Evolutionary conservation across 2,329 filamentous ascomycete species (phyloP), one percentile per base, ranked within the genome.

Genomic region (Cryphonectria parasitica): DNA sequence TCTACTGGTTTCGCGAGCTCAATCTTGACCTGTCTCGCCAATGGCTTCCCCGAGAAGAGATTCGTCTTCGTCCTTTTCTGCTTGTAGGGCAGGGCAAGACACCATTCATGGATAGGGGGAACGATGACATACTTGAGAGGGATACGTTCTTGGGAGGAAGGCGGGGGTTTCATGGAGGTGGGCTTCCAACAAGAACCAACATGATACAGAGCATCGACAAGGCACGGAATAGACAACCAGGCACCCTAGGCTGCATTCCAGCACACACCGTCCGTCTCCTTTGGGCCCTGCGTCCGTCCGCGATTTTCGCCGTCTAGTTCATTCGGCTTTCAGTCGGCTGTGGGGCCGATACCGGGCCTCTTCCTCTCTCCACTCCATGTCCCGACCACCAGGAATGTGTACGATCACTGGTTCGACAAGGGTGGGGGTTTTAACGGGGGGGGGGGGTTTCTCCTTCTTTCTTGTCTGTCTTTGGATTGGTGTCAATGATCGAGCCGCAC

Each of bases 271-370:
- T 49, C 10, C 34, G 17, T 22, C 31, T 61, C 7, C 58, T 19
- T 61, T 11, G 19, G 19, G 39, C 54, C 25, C 54, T 58, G 58
- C 19, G 34, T 4, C 10, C 31, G 31, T 61, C 61, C 61, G 61
- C 28, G 39, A 64, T 31, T 39, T n/a, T 28, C 61, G 17, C 61
- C 60, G 60, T n/a, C 60, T 43, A 13, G 19, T 60, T 52, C 66
- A 22, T 61, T 62, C 61, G 64, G 69, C 65, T 68, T 49, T 60
- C 69, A 25, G 34, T 62, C 66, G 58, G 69, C 62, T 68, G 64
- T 43, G 71, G 71, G 66, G 69, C 71, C 71, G 71, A 72, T 72
- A 72, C 71, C 71, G 71, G 71, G 69, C 52, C 54, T 60, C 25
- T 39, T 39, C 56, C 36, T 22, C 25, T 54, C 56, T 62, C 56